Evolutionary conservation across 768 basidiomycete species (phyloP).

Genomic region (Sutorius australiensis): DNA sequence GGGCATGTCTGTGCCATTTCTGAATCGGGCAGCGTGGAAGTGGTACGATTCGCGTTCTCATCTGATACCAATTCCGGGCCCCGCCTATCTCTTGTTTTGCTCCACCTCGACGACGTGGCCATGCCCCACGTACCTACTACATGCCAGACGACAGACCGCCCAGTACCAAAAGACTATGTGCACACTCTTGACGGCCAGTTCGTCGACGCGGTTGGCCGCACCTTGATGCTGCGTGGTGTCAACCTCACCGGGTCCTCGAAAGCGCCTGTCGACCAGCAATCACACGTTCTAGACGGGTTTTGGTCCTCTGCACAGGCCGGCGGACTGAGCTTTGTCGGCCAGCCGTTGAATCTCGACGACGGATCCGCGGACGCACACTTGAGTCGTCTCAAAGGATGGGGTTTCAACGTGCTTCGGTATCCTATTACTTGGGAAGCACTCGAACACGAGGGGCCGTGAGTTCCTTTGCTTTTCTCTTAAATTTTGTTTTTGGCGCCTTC

Average conservation of each 20-base stretch:
- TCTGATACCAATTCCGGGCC: neutral
- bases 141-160: constrained; percentile 18
- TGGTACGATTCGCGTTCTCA: constrained; percentile 18
- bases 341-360: constrained; percentile 82
- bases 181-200: constrained; percentile 69
- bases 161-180: constrained; percentile 37
- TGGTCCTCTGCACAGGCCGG: constrained; percentile 77
- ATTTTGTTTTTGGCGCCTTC: too few relatives aligned
- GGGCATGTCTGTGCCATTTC: too few relatives aligned
- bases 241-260: constrained; percentile 91
- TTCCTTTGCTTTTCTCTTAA: constrained; percentile 17
- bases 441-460: constrained; percentile 94
- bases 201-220: constrained; percentile 70
- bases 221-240: constrained; percentile 85
- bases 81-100: neutral
- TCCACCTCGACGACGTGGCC: neutral
- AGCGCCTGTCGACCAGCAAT: constrained; percentile 68
- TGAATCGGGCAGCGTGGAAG: constrained; percentile 7
- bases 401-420: constrained; percentile 81
- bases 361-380: constrained; percentile 84
- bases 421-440: constrained; percentile 94
- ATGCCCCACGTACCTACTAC: constrained; percentile 22
- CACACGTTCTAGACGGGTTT: constrained; percentile 66
- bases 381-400: constrained; percentile 84
- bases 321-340: constrained; percentile 65